These are phyloP conservation scores for Skeletonema marinoi DNA, from an alignment of 108 stramenopile species.

Conservation along the genomic window DNA sequence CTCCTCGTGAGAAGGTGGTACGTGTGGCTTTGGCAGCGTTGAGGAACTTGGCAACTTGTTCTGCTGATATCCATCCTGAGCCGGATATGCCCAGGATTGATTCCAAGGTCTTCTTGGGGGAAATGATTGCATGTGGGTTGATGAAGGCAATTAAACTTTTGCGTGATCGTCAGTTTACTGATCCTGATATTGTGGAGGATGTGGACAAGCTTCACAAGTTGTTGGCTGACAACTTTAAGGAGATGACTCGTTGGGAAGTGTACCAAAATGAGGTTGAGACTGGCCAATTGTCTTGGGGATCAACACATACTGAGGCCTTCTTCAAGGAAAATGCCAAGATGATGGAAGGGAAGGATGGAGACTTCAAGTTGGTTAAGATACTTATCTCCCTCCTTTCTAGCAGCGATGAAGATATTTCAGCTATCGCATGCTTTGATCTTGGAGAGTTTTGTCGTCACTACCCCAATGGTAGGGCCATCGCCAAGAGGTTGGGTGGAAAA, in stretches of 20 bases:
- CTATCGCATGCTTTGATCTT: constrained; percentile 93
- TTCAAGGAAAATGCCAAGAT: constrained; percentile 67
- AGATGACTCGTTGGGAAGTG: constrained; percentile 85
- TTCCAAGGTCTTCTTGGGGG: constrained; percentile 55
- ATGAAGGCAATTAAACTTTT: constrained; percentile 66
- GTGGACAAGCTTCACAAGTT: constrained; percentile 62
- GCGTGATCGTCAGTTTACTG: constrained; percentile 73
- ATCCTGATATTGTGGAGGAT: constrained; percentile 82
- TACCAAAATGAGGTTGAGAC: constrained; percentile 83
- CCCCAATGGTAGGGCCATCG: constrained; percentile 86
- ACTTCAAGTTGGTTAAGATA: constrained; percentile 66
- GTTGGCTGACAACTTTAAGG: constrained; percentile 69
- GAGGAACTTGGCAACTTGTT: constrained; percentile 67
- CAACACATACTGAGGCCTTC: constrained; percentile 89
- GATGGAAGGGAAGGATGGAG: constrained; percentile 69
- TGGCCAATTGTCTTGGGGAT: constrained; percentile 87
- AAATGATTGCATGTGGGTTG: constrained; percentile 78
- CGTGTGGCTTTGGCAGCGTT: constrained; percentile 78
- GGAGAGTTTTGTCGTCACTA: constrained; percentile 94
- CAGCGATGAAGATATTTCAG: constrained; percentile 70
- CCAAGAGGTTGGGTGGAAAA: constrained; percentile 84
- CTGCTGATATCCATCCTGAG: constrained; percentile 41
- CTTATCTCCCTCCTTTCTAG: constrained; percentile 70
- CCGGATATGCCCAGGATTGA: constrained; percentile 43
- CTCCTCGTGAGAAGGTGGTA: constrained; percentile 88